Evolutionary conservation across 202 grass and related monocot genomes (phyloP).

Genomic region (Zoysia matrella): DNA sequence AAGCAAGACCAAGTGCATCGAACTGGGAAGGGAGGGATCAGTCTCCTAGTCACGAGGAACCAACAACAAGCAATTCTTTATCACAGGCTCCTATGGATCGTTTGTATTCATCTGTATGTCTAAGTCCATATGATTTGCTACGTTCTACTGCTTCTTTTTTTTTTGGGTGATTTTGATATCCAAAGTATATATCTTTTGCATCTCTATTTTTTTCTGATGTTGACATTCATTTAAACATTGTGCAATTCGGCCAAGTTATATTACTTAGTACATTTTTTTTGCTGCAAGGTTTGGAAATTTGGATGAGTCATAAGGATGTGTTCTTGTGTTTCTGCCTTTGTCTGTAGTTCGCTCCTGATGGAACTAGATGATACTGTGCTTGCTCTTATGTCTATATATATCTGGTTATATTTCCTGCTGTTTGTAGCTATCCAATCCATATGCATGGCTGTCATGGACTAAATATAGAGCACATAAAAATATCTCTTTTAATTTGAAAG

Average conservation of each 20-base stretch:
- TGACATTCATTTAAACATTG: slow-evolving; percentile 1
- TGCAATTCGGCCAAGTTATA: neutral
- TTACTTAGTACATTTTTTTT: too few relatives aligned
- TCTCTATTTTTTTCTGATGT: neutral
- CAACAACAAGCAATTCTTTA: slow-evolving; percentile 69
- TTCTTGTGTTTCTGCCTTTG: too few relatives aligned
- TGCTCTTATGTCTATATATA: too few relatives aligned
- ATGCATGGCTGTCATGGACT: too few relatives aligned
- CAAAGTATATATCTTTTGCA: neutral
- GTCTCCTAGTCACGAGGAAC: slow-evolving; percentile 69
- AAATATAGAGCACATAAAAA: too few relatives aligned
- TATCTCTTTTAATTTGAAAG: slow-evolving; percentile 3
- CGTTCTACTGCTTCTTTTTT: slow-evolving; percentile 25
- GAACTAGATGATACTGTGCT: too few relatives aligned
- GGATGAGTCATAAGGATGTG: too few relatives aligned
- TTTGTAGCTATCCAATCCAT: neutral
- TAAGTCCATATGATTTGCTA: slow-evolving; percentile 33
- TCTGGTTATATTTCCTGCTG: too few relatives aligned
- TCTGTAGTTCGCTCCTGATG: too few relatives aligned
- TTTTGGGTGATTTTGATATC: neutral
- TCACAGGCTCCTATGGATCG: slow-evolving; percentile 43
- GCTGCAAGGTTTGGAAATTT: too few relatives aligned
- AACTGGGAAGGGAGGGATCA: slow-evolving; percentile 75
- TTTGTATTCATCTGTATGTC: slow-evolving; percentile 51
- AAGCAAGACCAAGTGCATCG: slow-evolving; percentile 73